Conservation (phyloP, 2,329 filamentous ascomycete species). For the Ophiocordyceps camponoti-rufipedis region DNA sequence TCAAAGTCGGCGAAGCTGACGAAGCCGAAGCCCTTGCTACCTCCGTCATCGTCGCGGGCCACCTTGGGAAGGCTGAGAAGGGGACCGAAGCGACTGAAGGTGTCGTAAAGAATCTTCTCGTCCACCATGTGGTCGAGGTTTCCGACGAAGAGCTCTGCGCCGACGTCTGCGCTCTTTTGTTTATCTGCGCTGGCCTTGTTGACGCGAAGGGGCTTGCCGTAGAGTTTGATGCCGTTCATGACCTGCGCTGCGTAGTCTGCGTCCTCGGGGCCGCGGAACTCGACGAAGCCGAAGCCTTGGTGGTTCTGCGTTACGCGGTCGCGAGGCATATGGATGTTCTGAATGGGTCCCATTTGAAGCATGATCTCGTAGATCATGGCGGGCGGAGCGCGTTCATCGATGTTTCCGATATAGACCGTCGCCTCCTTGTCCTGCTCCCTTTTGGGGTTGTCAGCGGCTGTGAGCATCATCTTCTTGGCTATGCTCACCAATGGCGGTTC, state of each 20-base stretch:
- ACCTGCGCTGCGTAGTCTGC: constrained; percentile 93
- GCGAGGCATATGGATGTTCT: constrained; percentile 96
- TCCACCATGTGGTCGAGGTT: constrained; percentile 90
- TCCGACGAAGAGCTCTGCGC: constrained; percentile 90
- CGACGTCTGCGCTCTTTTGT: constrained; percentile 81
- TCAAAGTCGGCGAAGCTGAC: constrained; percentile 89
- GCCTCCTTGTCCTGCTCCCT: constrained; percentile 98
- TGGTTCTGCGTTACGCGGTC: constrained; percentile 93
- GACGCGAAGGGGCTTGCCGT: constrained; percentile 85
- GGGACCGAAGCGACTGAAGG: constrained; percentile 76
- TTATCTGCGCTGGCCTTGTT: constrained; percentile 91
- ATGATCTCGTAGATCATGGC: constrained; percentile 92
- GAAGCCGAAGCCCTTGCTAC: constrained; percentile 92
- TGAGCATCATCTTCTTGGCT: no score
- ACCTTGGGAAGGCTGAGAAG: constrained; percentile 77
- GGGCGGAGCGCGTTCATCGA: constrained; percentile 88
- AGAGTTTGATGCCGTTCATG: constrained; percentile 89
- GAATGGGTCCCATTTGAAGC: constrained; percentile 91
- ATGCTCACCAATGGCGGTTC: constrained; percentile 54
- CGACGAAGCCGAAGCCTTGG: constrained; percentile 97
- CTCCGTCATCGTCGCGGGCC: constrained; percentile 71
- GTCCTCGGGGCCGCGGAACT: constrained; percentile 89
- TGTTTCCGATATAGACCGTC: constrained; percentile 94
- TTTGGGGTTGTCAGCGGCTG: constrained; percentile 1
- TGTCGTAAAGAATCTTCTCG: constrained; percentile 91